Percentiles rank a stretch among this genome's conserved stretches.
These are phyloP conservation scores for Penicillium roqueforti DNA, from an alignment of 495 filamentous ascomycete species.

Conservation along the genomic window DNA sequence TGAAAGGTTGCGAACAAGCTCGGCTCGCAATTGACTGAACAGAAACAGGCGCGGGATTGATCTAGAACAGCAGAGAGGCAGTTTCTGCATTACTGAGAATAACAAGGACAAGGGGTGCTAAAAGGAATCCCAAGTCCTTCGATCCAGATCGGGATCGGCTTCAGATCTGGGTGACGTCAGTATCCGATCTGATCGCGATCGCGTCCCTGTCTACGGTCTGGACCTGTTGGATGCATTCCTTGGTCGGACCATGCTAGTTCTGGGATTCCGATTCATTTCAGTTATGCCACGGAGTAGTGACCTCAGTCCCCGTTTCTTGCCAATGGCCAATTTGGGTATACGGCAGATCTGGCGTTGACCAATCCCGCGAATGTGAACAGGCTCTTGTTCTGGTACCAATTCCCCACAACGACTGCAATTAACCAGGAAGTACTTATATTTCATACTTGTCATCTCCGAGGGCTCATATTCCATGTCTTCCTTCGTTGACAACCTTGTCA, in stretches of 20 bases:
- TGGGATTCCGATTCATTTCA: too few species aligned
- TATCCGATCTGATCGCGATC: background rate
- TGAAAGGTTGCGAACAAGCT: background rate
- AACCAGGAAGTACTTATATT: background rate
- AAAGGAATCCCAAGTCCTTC: background rate
- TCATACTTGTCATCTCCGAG: background rate
- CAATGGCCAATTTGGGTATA: too few species aligned
- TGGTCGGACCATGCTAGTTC: too few species aligned
- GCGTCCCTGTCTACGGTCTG: background rate
- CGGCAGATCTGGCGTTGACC: background rate
- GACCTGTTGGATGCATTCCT: background rate
- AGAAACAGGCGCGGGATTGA: background rate
- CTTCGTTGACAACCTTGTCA: background rate
- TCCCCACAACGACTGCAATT: background rate
- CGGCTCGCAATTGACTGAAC: background rate
- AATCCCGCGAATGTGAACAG: background rate
- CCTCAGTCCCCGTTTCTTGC: background rate
- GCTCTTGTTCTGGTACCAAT: background rate
- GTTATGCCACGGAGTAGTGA: background rate
- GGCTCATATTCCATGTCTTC: background rate
- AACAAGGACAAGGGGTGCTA: background rate
- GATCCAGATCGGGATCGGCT: background rate
- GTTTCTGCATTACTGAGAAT: background rate
- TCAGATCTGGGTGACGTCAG: conserved; percentile 6
- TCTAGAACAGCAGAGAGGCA: background rate